Evolutionary conservation across 345 rosid species (phyloP), one percentile per base, ranked within the genome.

Genomic region (Trapa incisa): DNA sequence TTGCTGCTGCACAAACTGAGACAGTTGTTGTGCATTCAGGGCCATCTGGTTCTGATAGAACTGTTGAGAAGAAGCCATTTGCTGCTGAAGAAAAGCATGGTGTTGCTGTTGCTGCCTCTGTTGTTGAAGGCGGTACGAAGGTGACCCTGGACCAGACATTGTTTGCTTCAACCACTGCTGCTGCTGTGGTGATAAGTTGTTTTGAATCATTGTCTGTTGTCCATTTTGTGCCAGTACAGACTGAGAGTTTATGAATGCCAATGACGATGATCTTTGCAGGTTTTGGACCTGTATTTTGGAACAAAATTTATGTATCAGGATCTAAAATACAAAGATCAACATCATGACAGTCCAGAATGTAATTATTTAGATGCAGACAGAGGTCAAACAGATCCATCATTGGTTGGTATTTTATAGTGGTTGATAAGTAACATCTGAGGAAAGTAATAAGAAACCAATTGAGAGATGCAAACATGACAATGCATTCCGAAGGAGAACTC

Each of bases 151-250:
- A 79, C 80, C 81, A 66, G 96, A 72, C 61, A 88, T 77, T 68
- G 82, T 79, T 72, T 81, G 95, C 86, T 94, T 87, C 83, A 91
- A 70, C 99, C 89, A 86, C 79, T 86, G 99, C 70, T 89, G 86
- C 80, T 86, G 99, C 70, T 89, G 99, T 79, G 85, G 97, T 71
- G 96, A 54, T 77, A 89, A 54, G 65, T 90, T 78, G 75, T 67
- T 87, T 69, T 80, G 96, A 82, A 86, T 77, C 81, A 94, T 71
- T 71, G 81, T 74, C 48, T 80, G 42, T 50, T 83, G 97, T 73
- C 92, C 88, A 79, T 85, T 91, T 79, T 85, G 99, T 75, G 84
- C 75, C 79, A 91, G 65, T 65, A 87, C 78, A 13, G 95, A 72
- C 71, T 85, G 93, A 69, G 96, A 75, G 72, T 81, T 91, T 82